A percentile compares a stretch with the other conserved stretches of the same genome.
These are phyloP conservation scores for Chondrus crispus DNA, from an alignment of 23 red algal genomes.

Conservation along the genomic window DNA sequence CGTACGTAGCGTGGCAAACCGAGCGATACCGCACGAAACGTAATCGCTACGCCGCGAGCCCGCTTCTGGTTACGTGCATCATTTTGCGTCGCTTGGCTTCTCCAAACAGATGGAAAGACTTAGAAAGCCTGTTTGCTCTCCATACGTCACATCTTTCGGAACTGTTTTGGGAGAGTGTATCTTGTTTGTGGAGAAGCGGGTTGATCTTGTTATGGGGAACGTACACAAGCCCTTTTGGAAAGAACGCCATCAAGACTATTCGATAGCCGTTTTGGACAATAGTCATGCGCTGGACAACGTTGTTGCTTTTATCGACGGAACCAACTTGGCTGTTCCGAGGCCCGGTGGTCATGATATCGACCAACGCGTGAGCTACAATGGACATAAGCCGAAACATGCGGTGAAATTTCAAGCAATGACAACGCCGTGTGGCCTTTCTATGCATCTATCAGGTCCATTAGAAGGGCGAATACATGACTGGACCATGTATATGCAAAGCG, in stretches of 20 bases:
- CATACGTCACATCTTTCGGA: too few species aligned
- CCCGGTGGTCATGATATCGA: not conserved
- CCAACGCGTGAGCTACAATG: not conserved
- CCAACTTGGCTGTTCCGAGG: not conserved
- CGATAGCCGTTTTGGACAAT: too few species aligned
- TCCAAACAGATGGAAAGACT: too few species aligned
- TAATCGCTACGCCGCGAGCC: too few species aligned
- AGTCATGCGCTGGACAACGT: not conserved
- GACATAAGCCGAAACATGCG: not conserved
- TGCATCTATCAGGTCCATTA: not conserved
- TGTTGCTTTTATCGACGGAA: not conserved
- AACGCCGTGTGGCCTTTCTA: not conserved
- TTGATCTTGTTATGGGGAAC: too few species aligned
- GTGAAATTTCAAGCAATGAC: not conserved
- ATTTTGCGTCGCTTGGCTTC: too few species aligned
- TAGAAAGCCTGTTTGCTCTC: too few species aligned
- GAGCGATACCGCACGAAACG: not conserved
- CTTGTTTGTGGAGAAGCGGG: too few species aligned
- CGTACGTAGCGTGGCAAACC: not conserved
- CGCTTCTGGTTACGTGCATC: too few species aligned
- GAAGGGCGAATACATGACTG: not conserved
- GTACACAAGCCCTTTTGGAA: too few species aligned
- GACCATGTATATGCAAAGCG: not conserved
- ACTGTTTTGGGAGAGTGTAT: too few species aligned
- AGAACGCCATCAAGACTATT: too few species aligned